phyloP scores from a whole-genome alignment of 352 stramenopile genomes.

The Phytophthora melonis region DNA sequence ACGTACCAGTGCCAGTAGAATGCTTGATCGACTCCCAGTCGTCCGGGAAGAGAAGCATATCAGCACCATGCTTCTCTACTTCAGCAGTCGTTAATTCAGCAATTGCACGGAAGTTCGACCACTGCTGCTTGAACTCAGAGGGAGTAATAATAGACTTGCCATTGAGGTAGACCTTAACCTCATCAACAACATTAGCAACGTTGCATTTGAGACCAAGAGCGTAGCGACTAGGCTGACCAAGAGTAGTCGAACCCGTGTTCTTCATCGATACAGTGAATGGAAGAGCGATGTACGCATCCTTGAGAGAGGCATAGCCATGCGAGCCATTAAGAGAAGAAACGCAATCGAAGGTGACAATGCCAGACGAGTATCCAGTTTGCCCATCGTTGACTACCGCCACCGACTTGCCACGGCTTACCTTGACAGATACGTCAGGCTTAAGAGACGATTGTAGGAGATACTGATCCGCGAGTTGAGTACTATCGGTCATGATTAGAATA shows the following conservation, averaged over 20 bases:
- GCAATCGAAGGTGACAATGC: neutral
- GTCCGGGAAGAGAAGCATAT: too few species aligned
- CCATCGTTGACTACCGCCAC: neutral
- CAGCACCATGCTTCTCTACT: constrained; percentile 3
- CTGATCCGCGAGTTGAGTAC: too few species aligned
- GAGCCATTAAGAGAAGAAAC: too few species aligned
- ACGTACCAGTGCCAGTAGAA: too few species aligned
- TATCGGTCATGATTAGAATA: constrained; percentile 1
- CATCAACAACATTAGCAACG: too few species aligned
- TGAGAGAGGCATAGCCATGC: neutral
- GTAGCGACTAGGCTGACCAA: neutral
- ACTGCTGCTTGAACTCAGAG: neutral
- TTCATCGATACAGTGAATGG: neutral
- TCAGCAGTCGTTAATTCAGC: neutral
- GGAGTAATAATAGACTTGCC: neutral
- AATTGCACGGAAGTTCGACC: neutral
- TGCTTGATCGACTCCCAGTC: too few species aligned
- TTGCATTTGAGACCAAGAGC: neutral
- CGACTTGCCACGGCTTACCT: neutral
- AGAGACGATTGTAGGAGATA: neutral
- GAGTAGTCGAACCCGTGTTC: too few species aligned
- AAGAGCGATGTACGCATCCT: neutral
- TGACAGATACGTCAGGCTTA: neutral
- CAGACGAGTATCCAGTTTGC: neutral
- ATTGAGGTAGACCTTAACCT: neutral